phyloP scores from a whole-genome alignment of 441 rosid genomes.

The Manihot esculenta region DNA sequence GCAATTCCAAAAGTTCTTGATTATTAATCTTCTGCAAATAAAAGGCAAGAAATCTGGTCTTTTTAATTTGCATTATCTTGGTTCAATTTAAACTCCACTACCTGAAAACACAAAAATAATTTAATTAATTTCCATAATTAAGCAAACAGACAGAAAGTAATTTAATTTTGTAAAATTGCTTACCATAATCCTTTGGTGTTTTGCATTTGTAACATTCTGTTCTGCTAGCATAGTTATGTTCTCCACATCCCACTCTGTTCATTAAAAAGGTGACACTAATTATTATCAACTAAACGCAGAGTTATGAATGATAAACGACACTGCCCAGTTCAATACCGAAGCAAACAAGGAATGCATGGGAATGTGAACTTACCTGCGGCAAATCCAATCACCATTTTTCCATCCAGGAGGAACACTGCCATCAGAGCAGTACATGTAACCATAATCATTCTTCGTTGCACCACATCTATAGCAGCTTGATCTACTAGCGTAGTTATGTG shows the following conservation, averaged over 20 bases:
- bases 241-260: slow-evolving; percentile 64
- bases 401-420: slow-evolving; percentile 73
- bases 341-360: too few species aligned
- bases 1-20: too few species aligned
- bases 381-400: slow-evolving; percentile 92
- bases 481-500: slow-evolving; percentile 85
- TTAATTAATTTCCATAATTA: neutral
- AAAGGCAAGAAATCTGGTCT: neutral
- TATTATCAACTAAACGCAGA: too few species aligned
- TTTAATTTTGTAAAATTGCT: slow-evolving; percentile 10
- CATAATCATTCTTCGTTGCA: slow-evolving; percentile 48
- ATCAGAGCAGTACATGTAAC: slow-evolving; percentile 39
- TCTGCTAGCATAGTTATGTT: slow-evolving; percentile 89
- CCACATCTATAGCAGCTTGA: slow-evolving; percentile 73
- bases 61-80: slow-evolving; percentile 1
- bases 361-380: slow-evolving; percentile 43
- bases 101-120: slow-evolving; percentile 31
- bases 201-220: slow-evolving; percentile 79
- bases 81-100: slow-evolving; percentile 15
- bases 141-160: neutral
- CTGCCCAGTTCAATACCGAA: too few species aligned
- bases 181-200: slow-evolving; percentile 63
- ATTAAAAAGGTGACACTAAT: neutral
- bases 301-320: too few species aligned
- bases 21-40: slow-evolving; percentile 6